Conservation (phyloP, 164 flowering plant genomes). For the Magnolia sinica region DNA sequence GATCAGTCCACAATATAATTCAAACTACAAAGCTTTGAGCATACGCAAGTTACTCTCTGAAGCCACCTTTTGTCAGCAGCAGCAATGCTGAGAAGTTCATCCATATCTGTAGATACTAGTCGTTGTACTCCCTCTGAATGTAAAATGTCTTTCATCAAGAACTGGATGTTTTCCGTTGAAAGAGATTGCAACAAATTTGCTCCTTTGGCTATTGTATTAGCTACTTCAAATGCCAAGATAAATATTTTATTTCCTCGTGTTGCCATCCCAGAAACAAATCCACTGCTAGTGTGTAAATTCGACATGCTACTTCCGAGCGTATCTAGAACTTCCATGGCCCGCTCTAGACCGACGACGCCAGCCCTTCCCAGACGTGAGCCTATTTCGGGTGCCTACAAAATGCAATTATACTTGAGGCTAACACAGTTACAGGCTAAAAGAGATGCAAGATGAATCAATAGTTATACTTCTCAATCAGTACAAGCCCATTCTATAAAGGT, state of each 20-base stretch:
- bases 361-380: conserved; percentile 79
- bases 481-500: neutral
- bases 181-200: conserved; percentile 80
- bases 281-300: conserved; percentile 50
- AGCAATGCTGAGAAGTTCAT: conserved; percentile 74
- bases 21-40: conserved; percentile 1
- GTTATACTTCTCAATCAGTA: neutral
- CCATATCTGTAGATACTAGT: conserved; percentile 67
- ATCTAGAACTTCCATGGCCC: conserved; percentile 84
- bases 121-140: conserved; percentile 79
- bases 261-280: conserved; percentile 67
- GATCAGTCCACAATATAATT: neutral
- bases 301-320: conserved; percentile 94
- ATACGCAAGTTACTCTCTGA: neutral
- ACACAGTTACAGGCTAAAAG: neutral
- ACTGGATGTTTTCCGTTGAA: conserved; percentile 60
- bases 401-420: neutral
- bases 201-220: conserved; percentile 85
- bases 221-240: conserved; percentile 87
- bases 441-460: neutral
- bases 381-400: conserved; percentile 65
- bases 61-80: conserved; percentile 85
- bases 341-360: conserved; percentile 70
- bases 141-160: conserved; percentile 64
- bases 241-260: conserved; percentile 70